A percentile compares a stretch with the other conserved stretches of the same genome.
Conservation (phyloP, 2,329 filamentous ascomycete genomes). For the Aspergillus tamarii region DNA sequence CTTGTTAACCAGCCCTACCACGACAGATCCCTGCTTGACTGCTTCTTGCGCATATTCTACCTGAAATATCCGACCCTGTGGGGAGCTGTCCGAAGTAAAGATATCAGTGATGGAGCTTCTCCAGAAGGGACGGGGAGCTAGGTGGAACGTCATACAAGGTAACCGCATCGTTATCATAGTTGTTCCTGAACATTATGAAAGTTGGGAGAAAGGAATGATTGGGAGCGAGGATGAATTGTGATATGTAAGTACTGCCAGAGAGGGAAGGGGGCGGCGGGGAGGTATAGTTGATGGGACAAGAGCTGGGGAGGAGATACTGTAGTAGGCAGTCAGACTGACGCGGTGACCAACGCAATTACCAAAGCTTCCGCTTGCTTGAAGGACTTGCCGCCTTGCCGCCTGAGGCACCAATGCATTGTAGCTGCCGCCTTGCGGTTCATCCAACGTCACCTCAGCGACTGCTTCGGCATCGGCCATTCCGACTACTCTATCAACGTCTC, state of each 20-base stretch:
- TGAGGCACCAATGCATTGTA: constrained; percentile 19
- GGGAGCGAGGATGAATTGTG: constrained; percentile 8
- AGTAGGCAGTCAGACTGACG: constrained; percentile 41
- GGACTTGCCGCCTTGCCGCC: constrained; percentile 16
- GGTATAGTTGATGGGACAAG: constrained; percentile 2
- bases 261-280: constrained; percentile 12
- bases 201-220: constrained; percentile 8
- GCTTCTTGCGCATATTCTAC: constrained; percentile 99
- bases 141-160: constrained; percentile 73
- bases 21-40: constrained; percentile 97
- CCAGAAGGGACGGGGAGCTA: constrained; percentile 42
- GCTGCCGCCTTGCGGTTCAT: constrained; percentile 22
- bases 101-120: constrained; percentile 17
- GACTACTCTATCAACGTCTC: constrained; percentile 6
- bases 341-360: constrained; percentile 26
- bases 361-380: constrained; percentile 18
- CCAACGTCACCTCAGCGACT: constrained; percentile 32
- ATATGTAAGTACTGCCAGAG: constrained; percentile 13
- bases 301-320: constrained; percentile 2
- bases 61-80: constrained; percentile 98
- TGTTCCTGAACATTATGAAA: constrained; percentile 89
- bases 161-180: constrained; percentile 99
- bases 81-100: constrained; percentile 67
- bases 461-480: constrained; percentile 5
- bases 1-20: constrained; percentile 96